phyloP scores from a whole-genome alignment of 2,329 filamentous ascomycete species.

The Calonectria leucothoes region DNA sequence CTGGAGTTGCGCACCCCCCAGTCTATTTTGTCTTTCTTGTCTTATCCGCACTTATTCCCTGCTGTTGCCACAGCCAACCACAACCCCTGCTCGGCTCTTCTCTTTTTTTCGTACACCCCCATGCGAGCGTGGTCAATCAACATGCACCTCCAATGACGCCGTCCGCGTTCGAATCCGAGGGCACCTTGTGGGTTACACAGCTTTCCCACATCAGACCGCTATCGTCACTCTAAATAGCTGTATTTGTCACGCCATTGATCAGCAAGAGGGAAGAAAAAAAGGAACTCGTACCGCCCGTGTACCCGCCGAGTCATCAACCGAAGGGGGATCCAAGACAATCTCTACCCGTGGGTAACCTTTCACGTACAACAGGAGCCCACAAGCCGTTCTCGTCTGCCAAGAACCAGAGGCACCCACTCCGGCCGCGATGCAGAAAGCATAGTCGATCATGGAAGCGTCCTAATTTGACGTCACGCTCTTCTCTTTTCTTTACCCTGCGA shows the following conservation, averaged over 20 bases:
- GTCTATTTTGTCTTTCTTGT: background rate
- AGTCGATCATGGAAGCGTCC: background rate
- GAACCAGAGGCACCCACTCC: background rate
- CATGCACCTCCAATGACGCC: background rate
- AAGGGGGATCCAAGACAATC: background rate
- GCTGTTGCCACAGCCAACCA: background rate
- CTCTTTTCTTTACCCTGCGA: background rate
- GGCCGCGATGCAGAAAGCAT: background rate
- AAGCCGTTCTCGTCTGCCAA: background rate
- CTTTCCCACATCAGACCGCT: background rate
- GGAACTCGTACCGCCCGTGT: background rate
- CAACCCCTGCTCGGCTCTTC: background rate
- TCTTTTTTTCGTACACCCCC: background rate
- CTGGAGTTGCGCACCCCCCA: background rate
- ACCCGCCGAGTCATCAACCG: background rate
- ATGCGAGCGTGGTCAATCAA: background rate
- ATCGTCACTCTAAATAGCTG: background rate
- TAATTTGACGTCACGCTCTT: background rate
- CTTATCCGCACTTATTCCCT: background rate
- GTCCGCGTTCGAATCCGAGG: background rate
- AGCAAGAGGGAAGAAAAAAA: too few relatives aligned
- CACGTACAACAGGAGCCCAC: background rate
- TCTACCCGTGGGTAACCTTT: background rate
- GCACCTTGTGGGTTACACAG: background rate
- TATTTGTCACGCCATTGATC: background rate